Evolutionary conservation across 2,329 filamentous ascomycete genomes (phyloP).

Genomic region (Onygenales sp.): DNA sequence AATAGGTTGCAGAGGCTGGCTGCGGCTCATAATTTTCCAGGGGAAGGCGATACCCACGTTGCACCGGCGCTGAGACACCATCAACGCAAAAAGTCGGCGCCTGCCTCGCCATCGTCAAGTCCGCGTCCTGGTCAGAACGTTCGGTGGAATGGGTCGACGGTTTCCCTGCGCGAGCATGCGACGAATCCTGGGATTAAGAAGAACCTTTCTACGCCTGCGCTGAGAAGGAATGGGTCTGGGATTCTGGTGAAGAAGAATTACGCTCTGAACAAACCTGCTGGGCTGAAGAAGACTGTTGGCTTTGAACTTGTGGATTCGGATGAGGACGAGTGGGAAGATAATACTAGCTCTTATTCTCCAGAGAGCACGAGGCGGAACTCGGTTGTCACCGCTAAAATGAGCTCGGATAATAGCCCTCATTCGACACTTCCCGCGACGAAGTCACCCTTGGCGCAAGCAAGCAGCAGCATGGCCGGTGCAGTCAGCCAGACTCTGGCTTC

Average conservation of each 20-base stretch:
- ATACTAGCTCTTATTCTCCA: constrained; percentile 37
- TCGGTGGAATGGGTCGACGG: constrained; percentile 33
- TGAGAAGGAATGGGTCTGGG: constrained; percentile 30
- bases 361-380: constrained; percentile 39
- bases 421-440: constrained; percentile 4
- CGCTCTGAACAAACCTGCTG: constrained; percentile 17
- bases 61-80: constrained; percentile 24
- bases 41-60: constrained; percentile 10
- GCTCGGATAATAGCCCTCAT: constrained; percentile 6
- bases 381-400: constrained; percentile 21
- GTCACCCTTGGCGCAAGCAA: constrained; percentile 12
- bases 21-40: constrained; percentile 23
- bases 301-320: constrained; percentile 37
- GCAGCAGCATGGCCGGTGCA: background rate
- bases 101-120: constrained; percentile 33
- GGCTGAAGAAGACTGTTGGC: constrained; percentile 36
- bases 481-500: background rate
- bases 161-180: constrained; percentile 22
- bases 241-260: constrained; percentile 31
- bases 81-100: constrained; percentile 38
- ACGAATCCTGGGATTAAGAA: constrained; percentile 33
- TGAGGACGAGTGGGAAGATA: constrained; percentile 38
- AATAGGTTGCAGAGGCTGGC: constrained; percentile 33
- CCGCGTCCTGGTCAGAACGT: constrained; percentile 26
- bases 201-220: constrained; percentile 35